These are phyloP conservation scores for Sarocladium brachiariae DNA, from an alignment of 2,329 filamentous ascomycete species.

Conservation along the genomic window DNA sequence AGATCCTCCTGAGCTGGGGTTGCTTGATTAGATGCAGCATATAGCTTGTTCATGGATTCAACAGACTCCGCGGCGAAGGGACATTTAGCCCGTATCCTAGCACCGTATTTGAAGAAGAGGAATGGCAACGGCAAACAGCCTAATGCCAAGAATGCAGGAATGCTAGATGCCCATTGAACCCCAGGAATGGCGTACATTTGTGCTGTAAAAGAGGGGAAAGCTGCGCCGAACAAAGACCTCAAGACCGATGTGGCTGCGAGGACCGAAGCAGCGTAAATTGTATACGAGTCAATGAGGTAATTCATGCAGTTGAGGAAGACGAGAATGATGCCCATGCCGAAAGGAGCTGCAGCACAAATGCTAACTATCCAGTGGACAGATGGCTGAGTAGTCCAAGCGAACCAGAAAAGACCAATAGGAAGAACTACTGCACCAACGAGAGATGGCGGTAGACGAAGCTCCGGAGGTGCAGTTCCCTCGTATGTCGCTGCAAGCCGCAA, in stretches of 20 bases:
- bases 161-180: slow-evolving; percentile 63
- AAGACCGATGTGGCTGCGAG: slow-evolving; percentile 62
- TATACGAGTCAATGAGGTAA: slow-evolving; percentile 59
- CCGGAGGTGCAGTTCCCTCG: slow-evolving; percentile 49
- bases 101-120: slow-evolving; percentile 62
- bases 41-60: slow-evolving; percentile 11
- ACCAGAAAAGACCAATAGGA: slow-evolving; percentile 52
- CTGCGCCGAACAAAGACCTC: slow-evolving; percentile 59
- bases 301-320: slow-evolving; percentile 54
- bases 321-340: slow-evolving; percentile 48
- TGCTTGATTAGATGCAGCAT: slow-evolving; percentile 1
- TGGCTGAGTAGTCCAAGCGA: slow-evolving; percentile 50
- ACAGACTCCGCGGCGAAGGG: slow-evolving; percentile 11
- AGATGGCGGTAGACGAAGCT: slow-evolving; percentile 47
- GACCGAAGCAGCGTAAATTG: slow-evolving; percentile 64
- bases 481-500: slow-evolving; percentile 20
- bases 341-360: slow-evolving; percentile 25
- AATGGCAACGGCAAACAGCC: slow-evolving; percentile 64
- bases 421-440: slow-evolving; percentile 48
- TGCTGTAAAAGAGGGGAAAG: slow-evolving; percentile 61
- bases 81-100: slow-evolving; percentile 10
- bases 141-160: slow-evolving; percentile 64
- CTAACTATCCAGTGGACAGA: slow-evolving; percentile 46
- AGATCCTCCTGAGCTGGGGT: not conserved
- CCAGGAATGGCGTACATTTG: slow-evolving; percentile 47